These are phyloP conservation scores for Tuber calosporum DNA, from an alignment of 495 filamentous ascomycete genomes.

Conservation along the genomic window DNA sequence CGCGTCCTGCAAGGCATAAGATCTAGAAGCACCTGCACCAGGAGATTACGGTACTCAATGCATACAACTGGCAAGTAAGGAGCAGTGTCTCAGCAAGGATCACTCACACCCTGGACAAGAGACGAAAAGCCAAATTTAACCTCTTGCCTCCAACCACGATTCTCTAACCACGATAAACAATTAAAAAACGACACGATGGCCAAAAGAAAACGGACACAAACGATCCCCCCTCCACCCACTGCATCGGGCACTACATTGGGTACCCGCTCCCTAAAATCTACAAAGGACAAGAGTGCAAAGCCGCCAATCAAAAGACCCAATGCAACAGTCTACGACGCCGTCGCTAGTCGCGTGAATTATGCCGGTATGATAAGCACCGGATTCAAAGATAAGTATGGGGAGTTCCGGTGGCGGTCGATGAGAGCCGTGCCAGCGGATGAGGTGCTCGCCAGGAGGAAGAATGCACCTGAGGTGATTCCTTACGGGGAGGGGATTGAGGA, in stretches of 20 bases:
- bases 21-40: background rate
- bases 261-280: background rate
- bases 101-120: background rate
- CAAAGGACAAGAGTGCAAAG: background rate
- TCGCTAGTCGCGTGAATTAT: constrained; percentile 34
- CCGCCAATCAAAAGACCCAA: constrained; percentile 1
- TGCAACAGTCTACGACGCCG: constrained; percentile 35
- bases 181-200: background rate
- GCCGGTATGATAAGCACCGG: constrained; percentile 28
- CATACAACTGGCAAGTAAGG: background rate
- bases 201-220: background rate
- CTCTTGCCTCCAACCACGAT: background rate
- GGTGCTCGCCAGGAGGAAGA: constrained; percentile 25
- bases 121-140: background rate
- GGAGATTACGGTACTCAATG: too few relatives aligned
- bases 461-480: constrained; percentile 30
- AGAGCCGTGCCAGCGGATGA: constrained; percentile 32
- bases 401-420: constrained; percentile 16
- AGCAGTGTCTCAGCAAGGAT: background rate
- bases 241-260: background rate
- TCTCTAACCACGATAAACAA: background rate
- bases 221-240: background rate
- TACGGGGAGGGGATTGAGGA: constrained; percentile 9
- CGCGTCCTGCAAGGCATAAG: background rate
- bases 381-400: constrained; percentile 15